A percentile compares a stretch with the other conserved stretches of the same genome.
phyloP scores from a whole-genome alignment of 164 flowering plant genomes.

The Dillenia suffruticosa region DNA sequence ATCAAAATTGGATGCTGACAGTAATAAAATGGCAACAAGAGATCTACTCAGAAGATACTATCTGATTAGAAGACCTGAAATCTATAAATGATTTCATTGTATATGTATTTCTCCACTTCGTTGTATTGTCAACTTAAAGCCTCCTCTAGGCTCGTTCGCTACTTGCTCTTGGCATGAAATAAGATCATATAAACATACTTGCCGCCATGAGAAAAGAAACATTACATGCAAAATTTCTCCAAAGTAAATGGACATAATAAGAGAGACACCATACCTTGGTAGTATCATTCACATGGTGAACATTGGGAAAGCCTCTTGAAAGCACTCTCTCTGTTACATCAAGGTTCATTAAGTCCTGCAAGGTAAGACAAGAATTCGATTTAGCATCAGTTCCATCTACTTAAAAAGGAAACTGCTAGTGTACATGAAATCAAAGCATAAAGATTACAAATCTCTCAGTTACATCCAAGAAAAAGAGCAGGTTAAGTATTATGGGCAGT shows the following conservation, averaged over 20 bases:
- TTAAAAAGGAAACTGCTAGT: not conserved
- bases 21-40: too few species aligned
- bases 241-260: not conserved
- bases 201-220: not conserved
- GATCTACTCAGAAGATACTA: too few species aligned
- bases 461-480: not conserved
- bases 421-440: not conserved
- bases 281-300: conserved; percentile 77
- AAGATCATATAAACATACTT: too few species aligned
- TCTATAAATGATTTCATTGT: too few species aligned
- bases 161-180: too few species aligned
- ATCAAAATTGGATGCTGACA: too few species aligned
- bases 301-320: conserved; percentile 48
- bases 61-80: too few species aligned
- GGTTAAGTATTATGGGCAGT: too few species aligned
- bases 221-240: not conserved
- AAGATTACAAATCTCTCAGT: not conserved
- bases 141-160: too few species aligned
- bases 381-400: not conserved
- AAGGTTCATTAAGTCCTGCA: conserved; percentile 86
- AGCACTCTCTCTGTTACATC: conserved; percentile 63
- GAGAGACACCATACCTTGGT: conserved; percentile 46
- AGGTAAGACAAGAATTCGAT: conserved; percentile 9
- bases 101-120: too few species aligned
- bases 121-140: too few species aligned